Evolutionary conservation across 805 yeast genomes (phyloP).

Genomic region (Myxozyma nipponensis): DNA sequence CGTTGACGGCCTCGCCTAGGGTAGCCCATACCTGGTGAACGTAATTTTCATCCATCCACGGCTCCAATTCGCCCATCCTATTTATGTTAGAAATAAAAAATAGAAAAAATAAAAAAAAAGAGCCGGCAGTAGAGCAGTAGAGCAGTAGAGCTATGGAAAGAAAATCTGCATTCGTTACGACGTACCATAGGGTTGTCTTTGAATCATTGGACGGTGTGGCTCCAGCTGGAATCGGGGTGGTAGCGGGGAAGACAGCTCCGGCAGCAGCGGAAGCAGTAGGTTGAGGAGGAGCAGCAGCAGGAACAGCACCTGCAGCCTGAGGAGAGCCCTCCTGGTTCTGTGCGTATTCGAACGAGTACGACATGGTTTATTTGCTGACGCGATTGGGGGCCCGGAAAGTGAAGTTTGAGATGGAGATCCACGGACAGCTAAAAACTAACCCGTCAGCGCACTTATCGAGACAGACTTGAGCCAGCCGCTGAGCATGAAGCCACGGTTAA

Average conservation of each 20-base stretch:
- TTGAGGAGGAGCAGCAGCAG: conserved; percentile 5
- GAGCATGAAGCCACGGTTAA: too few species aligned
- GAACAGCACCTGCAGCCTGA: conserved; percentile 14
- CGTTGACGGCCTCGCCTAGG: conserved; percentile 59
- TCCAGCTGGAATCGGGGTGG: conserved; percentile 19
- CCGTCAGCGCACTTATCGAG: too few species aligned
- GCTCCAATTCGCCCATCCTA: conserved; percentile 81
- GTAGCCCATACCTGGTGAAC: conserved; percentile 66
- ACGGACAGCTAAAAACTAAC: too few species aligned
- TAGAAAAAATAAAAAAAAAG: background rate
- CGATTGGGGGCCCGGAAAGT: too few species aligned
- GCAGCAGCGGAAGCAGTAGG: conserved; percentile 25
- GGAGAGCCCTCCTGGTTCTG: conserved; percentile 27
- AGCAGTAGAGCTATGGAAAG: background rate
- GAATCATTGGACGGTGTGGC: conserved; percentile 27
- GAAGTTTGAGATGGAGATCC: too few species aligned
- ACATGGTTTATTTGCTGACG: too few species aligned
- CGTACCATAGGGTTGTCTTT: conserved; percentile 37
- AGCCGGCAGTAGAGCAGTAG: background rate
- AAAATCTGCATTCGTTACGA: background rate
- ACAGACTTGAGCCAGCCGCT: too few species aligned
- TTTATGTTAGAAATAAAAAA: background rate
- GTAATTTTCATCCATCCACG: conserved; percentile 70
- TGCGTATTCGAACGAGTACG: conserved; percentile 29
- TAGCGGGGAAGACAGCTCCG: conserved; percentile 16